A percentile compares a stretch with the other conserved stretches of the same genome.
Evolutionary conservation across 108 stramenopile genomes (phyloP).

Genomic region (Nitzschia putrida): DNA sequence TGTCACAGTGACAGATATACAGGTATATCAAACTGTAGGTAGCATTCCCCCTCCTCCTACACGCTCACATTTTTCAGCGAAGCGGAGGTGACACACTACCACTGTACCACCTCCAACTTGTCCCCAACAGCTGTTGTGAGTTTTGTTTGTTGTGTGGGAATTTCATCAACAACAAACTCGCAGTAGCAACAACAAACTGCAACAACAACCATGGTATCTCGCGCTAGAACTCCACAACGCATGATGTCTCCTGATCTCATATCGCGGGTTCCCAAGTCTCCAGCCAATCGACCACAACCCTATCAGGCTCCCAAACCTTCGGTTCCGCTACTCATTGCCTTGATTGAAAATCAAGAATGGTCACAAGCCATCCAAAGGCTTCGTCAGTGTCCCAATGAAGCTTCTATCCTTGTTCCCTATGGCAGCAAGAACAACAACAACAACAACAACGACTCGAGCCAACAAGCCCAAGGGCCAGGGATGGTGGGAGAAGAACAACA

Average conservation of each 20-base stretch:
- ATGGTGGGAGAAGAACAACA: not conserved
- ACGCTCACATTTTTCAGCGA: too few relatives aligned
- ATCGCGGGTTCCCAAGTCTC: not conserved
- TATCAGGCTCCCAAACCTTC: not conserved
- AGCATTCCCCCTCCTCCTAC: too few relatives aligned
- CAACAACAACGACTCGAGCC: not conserved
- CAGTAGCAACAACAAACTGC: too few relatives aligned
- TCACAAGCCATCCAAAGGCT: conserved; percentile 13
- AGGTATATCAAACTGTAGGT: too few relatives aligned
- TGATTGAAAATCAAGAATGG: conserved; percentile 26
- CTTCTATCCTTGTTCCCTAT: not conserved
- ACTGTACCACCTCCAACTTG: too few relatives aligned
- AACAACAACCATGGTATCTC: not conserved
- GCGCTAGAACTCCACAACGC: not conserved
- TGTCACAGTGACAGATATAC: too few relatives aligned
- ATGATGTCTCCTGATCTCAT: conserved; percentile 1
- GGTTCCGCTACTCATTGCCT: not conserved
- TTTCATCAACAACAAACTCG: too few relatives aligned
- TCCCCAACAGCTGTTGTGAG: too few relatives aligned
- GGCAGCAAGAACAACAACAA: not conserved
- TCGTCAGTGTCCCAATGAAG: conserved; percentile 8
- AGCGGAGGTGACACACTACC: too few relatives aligned
- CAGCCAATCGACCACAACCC: conserved; percentile 1
- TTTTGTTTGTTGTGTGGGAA: too few relatives aligned
- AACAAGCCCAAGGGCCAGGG: not conserved